These are phyloP conservation scores for Eucalyptus marginata DNA, from an alignment of 345 rosid species.

Conservation along the genomic window DNA sequence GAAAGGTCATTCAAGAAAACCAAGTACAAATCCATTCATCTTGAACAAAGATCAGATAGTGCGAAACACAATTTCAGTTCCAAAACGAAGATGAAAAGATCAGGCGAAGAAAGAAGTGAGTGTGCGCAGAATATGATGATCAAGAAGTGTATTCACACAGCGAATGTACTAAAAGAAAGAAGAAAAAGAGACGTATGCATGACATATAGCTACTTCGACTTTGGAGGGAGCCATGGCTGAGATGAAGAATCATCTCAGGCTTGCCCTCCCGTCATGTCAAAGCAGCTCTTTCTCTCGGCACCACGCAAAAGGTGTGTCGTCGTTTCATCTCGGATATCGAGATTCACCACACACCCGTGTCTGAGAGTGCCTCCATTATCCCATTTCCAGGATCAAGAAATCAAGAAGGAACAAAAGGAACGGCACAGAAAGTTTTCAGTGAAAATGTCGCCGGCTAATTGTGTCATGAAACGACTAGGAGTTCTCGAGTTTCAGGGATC, in stretches of 20 bases:
- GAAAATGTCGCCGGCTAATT: constrained; percentile 1
- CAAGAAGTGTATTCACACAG: not conserved
- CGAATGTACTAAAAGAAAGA: not conserved
- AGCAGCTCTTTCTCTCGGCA: not conserved
- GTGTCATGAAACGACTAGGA: not conserved
- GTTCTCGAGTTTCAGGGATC: not conserved
- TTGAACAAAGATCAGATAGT: not conserved
- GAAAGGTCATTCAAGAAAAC: not conserved
- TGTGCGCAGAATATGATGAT: not conserved
- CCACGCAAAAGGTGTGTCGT: constrained; percentile 4
- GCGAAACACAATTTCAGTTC: not conserved
- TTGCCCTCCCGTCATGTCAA: not conserved
- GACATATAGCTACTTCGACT: constrained; percentile 3
- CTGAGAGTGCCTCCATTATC: not conserved
- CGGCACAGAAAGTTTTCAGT: not conserved
- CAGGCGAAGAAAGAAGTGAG: not conserved
- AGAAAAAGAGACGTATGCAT: not conserved
- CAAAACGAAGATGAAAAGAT: not conserved
- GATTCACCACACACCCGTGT: constrained; percentile 3
- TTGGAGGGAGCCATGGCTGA: constrained; percentile 4
- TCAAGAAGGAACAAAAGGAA: not conserved
- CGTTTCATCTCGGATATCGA: not conserved
- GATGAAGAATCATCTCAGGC: not conserved
- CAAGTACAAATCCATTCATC: not conserved
- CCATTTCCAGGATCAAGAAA: not conserved